These are phyloP conservation scores for Xylaria sp. DNA, from an alignment of 2,329 filamentous ascomycete genomes.

Conservation along the genomic window DNA sequence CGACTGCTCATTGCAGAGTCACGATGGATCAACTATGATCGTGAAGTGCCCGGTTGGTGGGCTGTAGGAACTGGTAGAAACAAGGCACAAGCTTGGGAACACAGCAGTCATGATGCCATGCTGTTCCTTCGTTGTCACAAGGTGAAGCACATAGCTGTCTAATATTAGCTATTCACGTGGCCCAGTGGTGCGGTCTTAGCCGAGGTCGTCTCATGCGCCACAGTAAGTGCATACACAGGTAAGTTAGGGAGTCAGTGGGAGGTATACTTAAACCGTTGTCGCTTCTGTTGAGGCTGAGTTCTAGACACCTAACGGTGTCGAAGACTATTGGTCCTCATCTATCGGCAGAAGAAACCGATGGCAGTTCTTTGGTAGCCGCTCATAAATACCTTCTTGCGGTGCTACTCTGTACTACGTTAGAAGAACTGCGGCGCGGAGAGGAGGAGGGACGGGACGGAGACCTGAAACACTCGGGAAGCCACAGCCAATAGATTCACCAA, in stretches of 20 bases:
- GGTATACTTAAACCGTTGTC: not conserved
- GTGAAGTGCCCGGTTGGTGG: constrained; percentile 16
- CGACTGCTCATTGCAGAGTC: constrained; percentile 23
- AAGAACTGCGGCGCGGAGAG: not conserved
- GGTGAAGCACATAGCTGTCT: constrained; percentile 15
- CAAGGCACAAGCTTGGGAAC: constrained; percentile 19
- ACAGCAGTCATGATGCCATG: constrained; percentile 20
- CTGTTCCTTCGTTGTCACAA: constrained; percentile 7
- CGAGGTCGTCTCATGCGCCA: constrained; percentile 34
- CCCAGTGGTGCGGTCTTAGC: constrained; percentile 6
- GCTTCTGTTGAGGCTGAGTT: constrained; percentile 23
- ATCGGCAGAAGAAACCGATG: constrained; percentile 19
- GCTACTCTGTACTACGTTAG: not conserved
- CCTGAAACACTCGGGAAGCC: constrained; percentile 45
- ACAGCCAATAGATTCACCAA: constrained; percentile 36
- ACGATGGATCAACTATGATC: constrained; percentile 36
- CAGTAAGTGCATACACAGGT: not conserved
- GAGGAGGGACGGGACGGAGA: constrained; percentile 13
- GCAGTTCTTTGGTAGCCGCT: not conserved
- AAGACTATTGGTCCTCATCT: constrained; percentile 3
- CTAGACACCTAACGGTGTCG: not conserved
- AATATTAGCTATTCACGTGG: constrained; percentile 17
- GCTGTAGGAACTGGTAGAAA: constrained; percentile 24
- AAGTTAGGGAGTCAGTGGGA: not conserved
- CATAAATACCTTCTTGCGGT: not conserved